Percentiles rank a stretch among this genome's conserved stretches.
Evolutionary conservation across 768 basidiomycete genomes (phyloP).

Genomic region (Astraeus odoratus): DNA sequence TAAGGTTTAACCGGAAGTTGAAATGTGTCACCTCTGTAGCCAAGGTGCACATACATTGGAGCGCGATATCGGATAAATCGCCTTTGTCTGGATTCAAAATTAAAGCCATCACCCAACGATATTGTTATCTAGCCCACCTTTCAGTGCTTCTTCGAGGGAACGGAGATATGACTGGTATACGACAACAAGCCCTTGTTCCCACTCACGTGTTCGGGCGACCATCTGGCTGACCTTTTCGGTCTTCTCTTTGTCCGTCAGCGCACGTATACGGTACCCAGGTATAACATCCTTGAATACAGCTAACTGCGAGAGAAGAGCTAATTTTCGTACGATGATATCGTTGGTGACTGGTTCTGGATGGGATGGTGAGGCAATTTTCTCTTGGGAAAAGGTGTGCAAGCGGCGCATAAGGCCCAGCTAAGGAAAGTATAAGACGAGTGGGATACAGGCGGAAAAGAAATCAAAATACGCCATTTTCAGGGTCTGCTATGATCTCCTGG

Average conservation of each 20-base stretch:
- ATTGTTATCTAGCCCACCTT: conserved; percentile 39
- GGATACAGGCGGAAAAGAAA: not conserved
- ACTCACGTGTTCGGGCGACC: conserved; percentile 85
- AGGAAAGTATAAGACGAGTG: conserved; percentile 11
- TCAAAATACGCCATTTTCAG: conserved; percentile 81
- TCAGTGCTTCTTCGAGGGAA: conserved; percentile 78
- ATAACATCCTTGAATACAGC: conserved; percentile 95
- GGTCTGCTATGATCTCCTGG: conserved; percentile 90
- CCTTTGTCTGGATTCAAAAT: conserved; percentile 45
- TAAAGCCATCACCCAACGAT: conserved; percentile 11
- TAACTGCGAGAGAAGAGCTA: conserved; percentile 84
- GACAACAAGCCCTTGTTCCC: conserved; percentile 87
- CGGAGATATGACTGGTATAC: conserved; percentile 89
- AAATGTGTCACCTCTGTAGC: conserved; percentile 84
- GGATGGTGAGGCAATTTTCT: conserved; percentile 61
- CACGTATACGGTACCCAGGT: conserved; percentile 92
- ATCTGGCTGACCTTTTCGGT: conserved; percentile 91
- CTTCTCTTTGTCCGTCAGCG: conserved; percentile 85
- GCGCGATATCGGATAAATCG: conserved; percentile 58
- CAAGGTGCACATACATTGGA: conserved; percentile 86
- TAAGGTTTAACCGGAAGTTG: conserved; percentile 92
- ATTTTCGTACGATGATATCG: conserved; percentile 75
- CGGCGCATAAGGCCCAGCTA: conserved; percentile 87
- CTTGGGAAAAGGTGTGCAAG: conserved; percentile 80
- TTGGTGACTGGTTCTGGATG: conserved; percentile 69